Percentiles rank a stretch among this genome's conserved stretches.
Evolutionary conservation across 2,329 filamentous ascomycete species (phyloP).

Genomic region (Pseudogymnoascus sp.): DNA sequence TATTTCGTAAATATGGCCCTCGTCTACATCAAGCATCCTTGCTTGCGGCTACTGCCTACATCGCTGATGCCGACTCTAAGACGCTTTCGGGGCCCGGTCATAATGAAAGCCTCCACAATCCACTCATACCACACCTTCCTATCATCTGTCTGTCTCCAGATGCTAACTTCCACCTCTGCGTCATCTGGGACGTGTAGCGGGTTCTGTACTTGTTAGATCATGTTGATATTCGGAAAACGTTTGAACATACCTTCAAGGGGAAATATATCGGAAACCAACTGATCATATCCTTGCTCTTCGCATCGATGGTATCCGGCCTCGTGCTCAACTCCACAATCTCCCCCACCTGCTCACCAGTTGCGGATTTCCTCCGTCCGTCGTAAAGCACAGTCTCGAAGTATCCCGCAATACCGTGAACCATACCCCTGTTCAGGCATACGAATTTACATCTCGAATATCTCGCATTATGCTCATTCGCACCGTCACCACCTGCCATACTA

Average conservation of each 20-base stretch:
- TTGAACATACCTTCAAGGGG: slow-evolving; percentile 69
- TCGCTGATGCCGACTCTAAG: slow-evolving; percentile 62
- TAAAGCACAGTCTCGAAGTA: slow-evolving; percentile 98
- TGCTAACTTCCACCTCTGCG: slow-evolving; percentile 80
- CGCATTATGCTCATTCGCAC: slow-evolving; percentile 86
- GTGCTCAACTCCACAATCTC: slow-evolving; percentile 79
- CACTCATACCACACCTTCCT: slow-evolving; percentile 98
- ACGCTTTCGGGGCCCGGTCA: slow-evolving; percentile 52
- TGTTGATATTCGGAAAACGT: not conserved
- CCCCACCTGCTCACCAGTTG: slow-evolving; percentile 26
- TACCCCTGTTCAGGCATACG: slow-evolving; percentile 68
- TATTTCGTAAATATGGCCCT: not conserved
- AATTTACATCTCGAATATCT: slow-evolving; percentile 75
- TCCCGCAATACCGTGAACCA: slow-evolving; percentile 84
- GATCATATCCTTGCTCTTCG: slow-evolving; percentile 95
- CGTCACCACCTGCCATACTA: slow-evolving; percentile 67
- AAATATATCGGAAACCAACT: slow-evolving; percentile 99
- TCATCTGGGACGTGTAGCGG: slow-evolving; percentile 81
- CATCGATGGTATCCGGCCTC: slow-evolving; percentile 83
- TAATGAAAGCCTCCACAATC: slow-evolving; percentile 79
- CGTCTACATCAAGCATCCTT: slow-evolving; percentile 62
- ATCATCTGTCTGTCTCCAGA: slow-evolving; percentile 95
- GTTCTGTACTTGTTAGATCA: slow-evolving; percentile 47
- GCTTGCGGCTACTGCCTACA: slow-evolving; percentile 61
- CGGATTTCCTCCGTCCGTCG: slow-evolving; percentile 34